Evolutionary conservation across 2,329 filamentous ascomycete species (phyloP).

Genomic region (Trichothecium sympodiale): DNA sequence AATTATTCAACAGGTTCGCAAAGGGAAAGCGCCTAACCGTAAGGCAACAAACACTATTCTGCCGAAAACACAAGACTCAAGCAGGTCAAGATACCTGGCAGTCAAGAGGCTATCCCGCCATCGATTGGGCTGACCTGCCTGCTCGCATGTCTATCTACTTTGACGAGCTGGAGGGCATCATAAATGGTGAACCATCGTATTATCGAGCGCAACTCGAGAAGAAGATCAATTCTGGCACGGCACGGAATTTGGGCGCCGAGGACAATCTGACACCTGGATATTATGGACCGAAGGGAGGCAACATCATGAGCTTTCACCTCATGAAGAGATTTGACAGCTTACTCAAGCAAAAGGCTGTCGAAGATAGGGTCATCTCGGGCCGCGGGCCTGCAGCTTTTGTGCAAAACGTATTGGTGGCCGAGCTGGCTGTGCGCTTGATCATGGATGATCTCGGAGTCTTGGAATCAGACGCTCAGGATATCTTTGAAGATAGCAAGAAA

Average conservation of each 20-base stretch:
- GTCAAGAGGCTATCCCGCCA: conserved; percentile 52
- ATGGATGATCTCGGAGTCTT: conserved; percentile 41
- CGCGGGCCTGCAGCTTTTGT: conserved; percentile 59
- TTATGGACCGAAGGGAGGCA: conserved; percentile 67
- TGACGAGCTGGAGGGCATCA: conserved; percentile 42
- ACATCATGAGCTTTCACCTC: conserved; percentile 60
- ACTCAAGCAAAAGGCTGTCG: conserved; percentile 49
- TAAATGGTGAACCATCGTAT: conserved; percentile 48
- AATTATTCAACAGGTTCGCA: conserved; percentile 41
- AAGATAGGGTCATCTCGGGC: conserved; percentile 54
- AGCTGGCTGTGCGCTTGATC: conserved; percentile 45
- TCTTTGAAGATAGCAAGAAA: conserved; percentile 55
- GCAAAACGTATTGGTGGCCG: conserved; percentile 67
- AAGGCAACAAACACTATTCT: conserved; percentile 51
- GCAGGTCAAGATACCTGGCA: conserved; percentile 37
- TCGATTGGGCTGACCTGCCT: conserved; percentile 57
- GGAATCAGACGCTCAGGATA: conserved; percentile 29
- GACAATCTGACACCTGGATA: conserved; percentile 62
- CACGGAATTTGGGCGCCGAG: conserved; percentile 47
- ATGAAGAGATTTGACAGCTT: conserved; percentile 46
- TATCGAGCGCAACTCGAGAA: conserved; percentile 47
- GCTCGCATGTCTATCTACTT: conserved; percentile 47
- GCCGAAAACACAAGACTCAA: conserved; percentile 47
- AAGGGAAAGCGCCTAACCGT: conserved; percentile 39
- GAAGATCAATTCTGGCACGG: conserved; percentile 44